Base-by-base conservation (phyloP, 306 rosid species). In the Quillaja saponaria region DNA sequence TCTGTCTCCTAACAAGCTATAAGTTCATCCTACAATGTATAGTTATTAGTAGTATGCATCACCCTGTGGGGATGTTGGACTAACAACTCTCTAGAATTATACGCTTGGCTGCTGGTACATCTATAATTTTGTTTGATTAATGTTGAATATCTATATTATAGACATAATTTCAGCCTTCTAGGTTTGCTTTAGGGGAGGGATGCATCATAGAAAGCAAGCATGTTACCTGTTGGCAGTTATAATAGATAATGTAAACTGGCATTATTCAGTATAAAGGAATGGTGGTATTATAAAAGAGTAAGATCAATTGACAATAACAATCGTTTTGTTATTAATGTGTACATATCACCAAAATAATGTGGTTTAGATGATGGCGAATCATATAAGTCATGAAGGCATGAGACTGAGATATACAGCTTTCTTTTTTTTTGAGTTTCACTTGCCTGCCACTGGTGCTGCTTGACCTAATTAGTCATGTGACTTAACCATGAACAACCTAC, bases 1-100 rank as follows among this genome's bases (percentile, higher is more conserved):
- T 28, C 61, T 60, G 19, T 55, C 49, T 67, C 41, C 63, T 58
- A 16, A 51, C 49, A 44, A 54, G 17, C 35, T 67, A 44, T 63
- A 40, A 19, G 13, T 60, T 71, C 28, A 66, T 49, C 41, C 42
- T 21, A 25, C 41, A 40, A 15, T 61, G 13, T 15, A 20, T 48
- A 34, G 14, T 42, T 65, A 49, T 15, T 41, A 25, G 16, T 55
- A 46, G 2, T 11, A 47, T 28, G 49, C 34, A 46, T 57, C 49
- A 6, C 9, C 44, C 19, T 20, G 2, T 20, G 2, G 4, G 31
- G 4, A 25, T 1, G 31, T 25, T 25, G 31, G 31, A 25, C 31
- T 25, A 25, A 1, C 31, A 25, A 25, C 4, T 4, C 31, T 25
- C 44, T 33, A 12, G 57, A 58, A 51, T 44, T 59, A 1, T 69